Evolutionary conservation across 164 flowering plant species (phyloP).

Genomic region (Chimonanthus salicifolius): DNA sequence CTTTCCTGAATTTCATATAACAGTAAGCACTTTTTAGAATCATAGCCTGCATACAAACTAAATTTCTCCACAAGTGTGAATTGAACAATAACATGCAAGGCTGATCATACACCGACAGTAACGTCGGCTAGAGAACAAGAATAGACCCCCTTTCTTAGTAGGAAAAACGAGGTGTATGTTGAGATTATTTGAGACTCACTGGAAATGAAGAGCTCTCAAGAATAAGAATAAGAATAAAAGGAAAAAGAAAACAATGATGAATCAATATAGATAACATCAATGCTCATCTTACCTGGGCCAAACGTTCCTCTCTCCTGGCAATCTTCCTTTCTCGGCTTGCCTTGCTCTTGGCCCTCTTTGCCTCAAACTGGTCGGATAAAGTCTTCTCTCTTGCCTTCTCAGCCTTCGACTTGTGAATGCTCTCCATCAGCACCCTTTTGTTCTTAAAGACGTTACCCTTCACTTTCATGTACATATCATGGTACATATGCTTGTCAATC

Average conservation of each 20-base stretch:
- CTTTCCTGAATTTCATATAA: background rate
- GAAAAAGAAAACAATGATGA: background rate
- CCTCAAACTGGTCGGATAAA: constrained; percentile 20
- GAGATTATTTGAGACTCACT: background rate
- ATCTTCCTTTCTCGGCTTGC: constrained; percentile 14
- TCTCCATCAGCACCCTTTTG: constrained; percentile 30
- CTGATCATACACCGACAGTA: too few species aligned
- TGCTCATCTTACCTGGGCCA: constrained; percentile 22
- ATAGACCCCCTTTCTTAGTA: background rate
- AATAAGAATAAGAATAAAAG: background rate
- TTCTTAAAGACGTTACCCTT: constrained; percentile 38
- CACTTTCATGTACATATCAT: constrained; percentile 31
- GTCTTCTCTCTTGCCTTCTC: constrained; percentile 26
- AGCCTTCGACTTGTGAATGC: constrained; percentile 28
- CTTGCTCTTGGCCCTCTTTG: constrained; percentile 22
- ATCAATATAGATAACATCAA: background rate
- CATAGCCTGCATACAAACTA: background rate
- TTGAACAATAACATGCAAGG: too few species aligned
- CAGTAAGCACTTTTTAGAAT: background rate
- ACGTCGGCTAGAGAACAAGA: too few species aligned
- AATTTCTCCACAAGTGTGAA: background rate
- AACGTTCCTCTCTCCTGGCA: constrained; percentile 49
- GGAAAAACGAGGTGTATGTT: background rate
- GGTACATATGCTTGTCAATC: constrained; percentile 29
- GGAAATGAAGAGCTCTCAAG: too few species aligned